Conservation (phyloP, 2,329 filamentous ascomycete species). For the Cladorrhinum sp. region DNA sequence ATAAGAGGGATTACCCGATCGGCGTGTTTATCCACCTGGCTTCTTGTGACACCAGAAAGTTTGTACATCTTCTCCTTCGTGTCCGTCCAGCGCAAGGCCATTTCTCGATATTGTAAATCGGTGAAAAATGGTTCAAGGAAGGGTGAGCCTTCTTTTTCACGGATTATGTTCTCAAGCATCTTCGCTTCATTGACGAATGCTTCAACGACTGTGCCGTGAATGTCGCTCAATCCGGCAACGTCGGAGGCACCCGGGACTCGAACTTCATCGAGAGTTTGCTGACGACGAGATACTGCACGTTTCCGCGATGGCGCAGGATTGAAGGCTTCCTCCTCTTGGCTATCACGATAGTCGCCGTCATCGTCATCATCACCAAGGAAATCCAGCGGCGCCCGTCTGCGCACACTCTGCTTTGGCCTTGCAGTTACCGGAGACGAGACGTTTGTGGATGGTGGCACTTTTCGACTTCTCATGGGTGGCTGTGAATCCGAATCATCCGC, state of each 20-base stretch:
- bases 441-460: slow-evolving; percentile 41
- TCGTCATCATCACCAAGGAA: slow-evolving; percentile 1
- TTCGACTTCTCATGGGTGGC: slow-evolving; percentile 27
- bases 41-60: slow-evolving; percentile 60
- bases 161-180: slow-evolving; percentile 56
- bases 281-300: slow-evolving; percentile 31
- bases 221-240: slow-evolving; percentile 47
- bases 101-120: slow-evolving; percentile 66
- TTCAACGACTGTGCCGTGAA: slow-evolving; percentile 62
- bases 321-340: slow-evolving; percentile 44
- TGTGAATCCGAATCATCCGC: background rate
- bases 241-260: slow-evolving; percentile 60
- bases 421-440: slow-evolving; percentile 52
- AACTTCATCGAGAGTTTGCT: slow-evolving; percentile 39
- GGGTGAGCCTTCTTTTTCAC: slow-evolving; percentile 55
- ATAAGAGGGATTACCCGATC: slow-evolving; percentile 59
- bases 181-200: slow-evolving; percentile 64
- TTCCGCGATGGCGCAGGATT: slow-evolving; percentile 38
- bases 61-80: slow-evolving; percentile 58
- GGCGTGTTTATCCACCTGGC: slow-evolving; percentile 62
- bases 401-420: slow-evolving; percentile 34
- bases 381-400: slow-evolving; percentile 28
- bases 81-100: slow-evolving; percentile 68
- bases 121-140: slow-evolving; percentile 57
- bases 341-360: background rate